Evolutionary conservation across 140 eudicot genomes (phyloP).

Genomic region (Senecio squalidus): DNA sequence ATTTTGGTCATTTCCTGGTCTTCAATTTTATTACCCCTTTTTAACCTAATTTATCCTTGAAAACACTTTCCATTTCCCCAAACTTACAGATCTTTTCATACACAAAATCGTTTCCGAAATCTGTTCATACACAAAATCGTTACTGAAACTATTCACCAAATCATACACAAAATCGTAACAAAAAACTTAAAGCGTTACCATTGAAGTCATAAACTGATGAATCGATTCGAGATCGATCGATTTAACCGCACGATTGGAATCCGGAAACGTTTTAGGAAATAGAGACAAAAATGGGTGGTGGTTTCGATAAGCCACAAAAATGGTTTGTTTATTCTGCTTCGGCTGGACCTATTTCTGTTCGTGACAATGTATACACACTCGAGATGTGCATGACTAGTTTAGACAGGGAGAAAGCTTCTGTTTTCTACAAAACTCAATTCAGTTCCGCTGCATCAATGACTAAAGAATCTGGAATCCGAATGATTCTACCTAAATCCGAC

Average conservation of each 20-base stretch:
- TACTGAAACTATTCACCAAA: no score
- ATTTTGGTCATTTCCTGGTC: no score
- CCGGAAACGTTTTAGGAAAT: slow-evolving; percentile 34
- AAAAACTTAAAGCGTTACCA: slow-evolving; percentile 25
- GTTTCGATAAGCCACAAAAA: slow-evolving; percentile 43
- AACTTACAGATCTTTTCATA: no score
- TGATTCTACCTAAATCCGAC: no score
- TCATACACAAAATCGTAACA: neutral
- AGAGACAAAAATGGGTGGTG: slow-evolving; percentile 45
- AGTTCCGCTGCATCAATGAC: slow-evolving; percentile 68
- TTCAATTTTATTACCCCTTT: no score
- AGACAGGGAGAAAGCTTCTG: slow-evolving; percentile 65
- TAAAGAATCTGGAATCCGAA: no score
- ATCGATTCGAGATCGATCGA: slow-evolving; percentile 40
- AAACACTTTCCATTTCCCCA: no score
- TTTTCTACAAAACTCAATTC: slow-evolving; percentile 49
- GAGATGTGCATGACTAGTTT: slow-evolving; percentile 91
- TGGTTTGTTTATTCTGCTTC: no score
- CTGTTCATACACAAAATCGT: no score
- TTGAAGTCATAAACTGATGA: slow-evolving; percentile 36
- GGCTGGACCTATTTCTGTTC: slow-evolving; percentile 31
- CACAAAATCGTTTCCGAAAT: no score
- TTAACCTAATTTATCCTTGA: no score
- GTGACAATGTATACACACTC: slow-evolving; percentile 51
- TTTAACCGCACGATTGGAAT: slow-evolving; percentile 17